Percentiles rank a stretch among this genome's conserved stretches.
phyloP scores from a whole-genome alignment of 495 filamentous ascomycete species.

The Aspergillus panamensis region DNA sequence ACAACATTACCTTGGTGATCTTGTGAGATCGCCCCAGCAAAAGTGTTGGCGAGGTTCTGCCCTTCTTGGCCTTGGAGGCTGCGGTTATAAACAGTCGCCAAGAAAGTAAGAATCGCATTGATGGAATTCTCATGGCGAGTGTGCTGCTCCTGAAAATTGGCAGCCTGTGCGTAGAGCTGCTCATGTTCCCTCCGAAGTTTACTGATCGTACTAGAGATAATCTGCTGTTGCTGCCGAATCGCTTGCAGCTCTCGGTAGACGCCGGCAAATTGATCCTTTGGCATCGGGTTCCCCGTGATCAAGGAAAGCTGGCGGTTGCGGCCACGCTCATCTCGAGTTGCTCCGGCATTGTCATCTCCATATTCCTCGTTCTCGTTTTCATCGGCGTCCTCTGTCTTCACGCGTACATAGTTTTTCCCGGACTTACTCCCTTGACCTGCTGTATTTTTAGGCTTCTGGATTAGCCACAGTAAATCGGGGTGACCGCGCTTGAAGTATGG shows the following conservation, averaged over 20 bases:
- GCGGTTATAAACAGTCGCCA: constrained; percentile 92
- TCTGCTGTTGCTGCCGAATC: constrained; percentile 77
- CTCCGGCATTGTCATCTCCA: constrained; percentile 40
- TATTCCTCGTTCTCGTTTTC: constrained; percentile 73
- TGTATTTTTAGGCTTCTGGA: constrained; percentile 88
- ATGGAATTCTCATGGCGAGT: constrained; percentile 97
- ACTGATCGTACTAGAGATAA: constrained; percentile 74
- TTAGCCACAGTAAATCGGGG: constrained; percentile 93
- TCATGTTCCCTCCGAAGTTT: constrained; percentile 80
- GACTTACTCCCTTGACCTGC: constrained; percentile 47
- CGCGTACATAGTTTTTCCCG: constrained; percentile 45
- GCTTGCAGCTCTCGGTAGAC: constrained; percentile 76
- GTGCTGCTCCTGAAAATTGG: constrained; percentile 85
- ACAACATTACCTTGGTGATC: constrained; percentile 59
- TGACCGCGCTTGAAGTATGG: constrained; percentile 92
- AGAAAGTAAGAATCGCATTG: constrained; percentile 93
- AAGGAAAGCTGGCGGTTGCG: constrained; percentile 42
- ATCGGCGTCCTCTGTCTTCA: constrained; percentile 66
- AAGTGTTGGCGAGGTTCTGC: constrained; percentile 67
- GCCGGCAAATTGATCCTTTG: constrained; percentile 72
- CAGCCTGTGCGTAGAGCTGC: constrained; percentile 83
- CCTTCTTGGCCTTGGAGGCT: constrained; percentile 61
- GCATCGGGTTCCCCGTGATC: constrained; percentile 46
- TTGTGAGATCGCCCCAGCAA: constrained; percentile 65
- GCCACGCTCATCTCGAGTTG: constrained; percentile 35